Base-by-base conservation (phyloP, 2,329 filamentous ascomycete genomes). In the Camillea tinctor region DNA sequence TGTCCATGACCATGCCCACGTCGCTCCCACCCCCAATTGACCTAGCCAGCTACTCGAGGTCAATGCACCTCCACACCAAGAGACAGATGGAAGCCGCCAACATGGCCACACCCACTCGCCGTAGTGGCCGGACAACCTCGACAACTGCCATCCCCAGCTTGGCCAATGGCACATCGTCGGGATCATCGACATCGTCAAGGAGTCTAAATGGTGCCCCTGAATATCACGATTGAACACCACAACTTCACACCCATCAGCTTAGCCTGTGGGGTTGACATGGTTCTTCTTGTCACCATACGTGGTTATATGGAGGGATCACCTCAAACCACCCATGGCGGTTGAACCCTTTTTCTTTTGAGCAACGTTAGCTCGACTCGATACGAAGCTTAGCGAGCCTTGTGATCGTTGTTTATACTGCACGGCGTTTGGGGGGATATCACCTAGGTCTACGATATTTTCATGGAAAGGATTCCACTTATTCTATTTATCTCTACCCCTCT, bases 11-110 rank as follows among this genome's bases (percentile, higher is more conserved):
- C 55, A 69, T 72, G 66, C 69, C 72, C 4, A 15, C 65, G 21
- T 64, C 64, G 20, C 64, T 69, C 20, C 63, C 71, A 17, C 69
- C 71, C 4, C 72, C 73, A 17, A 52, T 66, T 59, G 73, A 74
- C 52, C 67, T 76, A 50, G 66, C 70, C 7, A 72, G 73, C 2
- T 89, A 89, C 67, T 76, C 85, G 15, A 81, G 80, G 61, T 83
- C 79, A 59, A 89, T 89, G 83, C 84, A 86, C 69, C 79, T 83
- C 57, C 85, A 89, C 75, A 89, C 86, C 62, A 87, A 86, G 77
- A 78, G 81, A 58, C 86, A 88, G 71, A 87, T 89, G 84, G 84
- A 88, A 62, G 78, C 78, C 7, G 79, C 80, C n/a, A 77, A 79
- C 13, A 77, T 79, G 3, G 78, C 79, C 11, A 78, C 79, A 11